Percentiles rank a stretch among this genome's conserved stretches.
Conservation (phyloP, 1,139 yeast species). For the Debaryomyces udenii region DNA sequence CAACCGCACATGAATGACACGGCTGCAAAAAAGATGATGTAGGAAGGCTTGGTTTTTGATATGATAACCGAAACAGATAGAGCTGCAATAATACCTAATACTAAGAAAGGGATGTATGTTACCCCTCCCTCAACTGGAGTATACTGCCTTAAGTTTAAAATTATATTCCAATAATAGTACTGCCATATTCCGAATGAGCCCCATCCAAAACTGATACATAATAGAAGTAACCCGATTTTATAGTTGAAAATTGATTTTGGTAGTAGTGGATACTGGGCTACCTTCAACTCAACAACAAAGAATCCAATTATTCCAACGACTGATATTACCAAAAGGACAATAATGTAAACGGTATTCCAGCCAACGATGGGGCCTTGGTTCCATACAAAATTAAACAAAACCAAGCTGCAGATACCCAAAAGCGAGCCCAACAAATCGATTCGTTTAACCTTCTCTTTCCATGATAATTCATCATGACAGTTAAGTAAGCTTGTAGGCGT, state of each 20-base stretch:
- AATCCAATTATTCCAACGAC: conserved; percentile 35
- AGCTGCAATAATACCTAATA: conserved; percentile 53
- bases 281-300: conserved; percentile 31
- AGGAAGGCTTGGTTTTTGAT: conserved; percentile 46
- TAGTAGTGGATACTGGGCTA: conserved; percentile 43
- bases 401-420: conserved; percentile 49
- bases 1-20: conserved; percentile 52
- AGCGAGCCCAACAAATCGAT: conserved; percentile 52
- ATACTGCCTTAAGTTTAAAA: conserved; percentile 47
- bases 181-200: conserved; percentile 61
- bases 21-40: conserved; percentile 44
- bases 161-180: conserved; percentile 44
- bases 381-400: conserved; percentile 54
- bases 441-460: conserved; percentile 11
- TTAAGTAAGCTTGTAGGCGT: conserved; percentile 33
- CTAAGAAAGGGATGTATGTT: conserved; percentile 47
- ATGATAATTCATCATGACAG: not conserved
- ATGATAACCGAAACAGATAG: conserved; percentile 45
- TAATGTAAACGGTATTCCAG: conserved; percentile 50
- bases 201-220: conserved; percentile 53
- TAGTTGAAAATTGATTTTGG: conserved; percentile 46
- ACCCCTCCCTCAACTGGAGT: conserved; percentile 47
- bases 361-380: conserved; percentile 59
- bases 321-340: conserved; percentile 47
- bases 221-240: conserved; percentile 39